Conservation (phyloP, 2,329 filamentous ascomycete genomes). For the Grosmannia clavigera region DNA sequence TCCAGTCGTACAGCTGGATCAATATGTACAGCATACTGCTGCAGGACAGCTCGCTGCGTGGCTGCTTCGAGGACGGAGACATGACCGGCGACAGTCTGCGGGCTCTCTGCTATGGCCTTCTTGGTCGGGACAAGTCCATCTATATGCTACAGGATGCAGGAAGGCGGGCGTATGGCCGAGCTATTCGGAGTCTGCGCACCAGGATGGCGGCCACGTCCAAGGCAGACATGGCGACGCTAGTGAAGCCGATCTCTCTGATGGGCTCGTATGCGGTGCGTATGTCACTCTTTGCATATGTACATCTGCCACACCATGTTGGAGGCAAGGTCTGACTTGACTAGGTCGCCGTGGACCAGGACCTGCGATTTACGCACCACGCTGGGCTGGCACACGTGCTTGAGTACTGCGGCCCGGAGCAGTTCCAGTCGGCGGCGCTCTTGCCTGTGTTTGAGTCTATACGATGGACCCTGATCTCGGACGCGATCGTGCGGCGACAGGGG, state of each 20-base stretch:
- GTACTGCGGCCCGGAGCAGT: conserved; percentile 15
- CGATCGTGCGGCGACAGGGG: conserved; percentile 13
- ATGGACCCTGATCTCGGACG: conserved; percentile 15
- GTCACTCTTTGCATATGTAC: too few relatives aligned
- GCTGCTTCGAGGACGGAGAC: conserved; percentile 10
- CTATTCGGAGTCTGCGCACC: conserved; percentile 6
- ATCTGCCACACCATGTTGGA: too few relatives aligned
- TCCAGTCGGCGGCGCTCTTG: conserved; percentile 14
- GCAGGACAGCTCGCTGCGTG: conserved; percentile 13
- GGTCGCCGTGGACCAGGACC: conserved; percentile 15
- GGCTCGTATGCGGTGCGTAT: conserved; percentile 11
- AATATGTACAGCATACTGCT: conserved; percentile 18
- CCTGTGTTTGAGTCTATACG: conserved; percentile 16
- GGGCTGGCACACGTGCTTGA: conserved; percentile 16
- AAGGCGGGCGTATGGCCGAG: conserved; percentile 7
- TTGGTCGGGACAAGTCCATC: conserved; percentile 12
- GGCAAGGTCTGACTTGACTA: not conserved
- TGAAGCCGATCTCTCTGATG: conserved; percentile 13
- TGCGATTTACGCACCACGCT: conserved; percentile 16
- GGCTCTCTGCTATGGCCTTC: conserved; percentile 12
- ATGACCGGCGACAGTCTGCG: conserved; percentile 13
- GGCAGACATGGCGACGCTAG: conserved; percentile 9
- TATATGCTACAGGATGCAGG: conserved; percentile 8
- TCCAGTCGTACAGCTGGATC: conserved; percentile 17
- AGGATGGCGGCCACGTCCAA: conserved; percentile 5